Evolutionary conservation across 768 basidiomycete species (phyloP).

Genomic region (Naganishia kalamii): DNA sequence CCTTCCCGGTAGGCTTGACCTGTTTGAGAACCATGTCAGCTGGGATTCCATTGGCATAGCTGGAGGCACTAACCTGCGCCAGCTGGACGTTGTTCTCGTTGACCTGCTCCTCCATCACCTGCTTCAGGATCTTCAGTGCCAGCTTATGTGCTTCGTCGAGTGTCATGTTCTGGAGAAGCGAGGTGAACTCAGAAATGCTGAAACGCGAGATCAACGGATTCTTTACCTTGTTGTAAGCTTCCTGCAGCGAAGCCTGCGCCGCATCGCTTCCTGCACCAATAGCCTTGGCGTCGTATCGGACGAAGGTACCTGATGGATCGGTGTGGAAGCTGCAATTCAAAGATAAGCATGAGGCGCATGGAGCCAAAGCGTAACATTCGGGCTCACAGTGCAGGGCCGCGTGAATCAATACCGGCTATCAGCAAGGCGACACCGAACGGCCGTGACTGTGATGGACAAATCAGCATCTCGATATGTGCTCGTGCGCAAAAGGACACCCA

Average conservation of each 20-base stretch:
- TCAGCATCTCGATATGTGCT: neutral
- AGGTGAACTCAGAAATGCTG: neutral
- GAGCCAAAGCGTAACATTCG: neutral
- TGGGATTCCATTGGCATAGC: neutral
- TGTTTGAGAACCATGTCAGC: neutral
- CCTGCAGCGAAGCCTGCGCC: slow-evolving; percentile 92
- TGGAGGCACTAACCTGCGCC: slow-evolving; percentile 63
- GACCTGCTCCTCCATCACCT: slow-evolving; percentile 99
- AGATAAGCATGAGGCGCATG: neutral
- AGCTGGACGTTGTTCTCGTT: slow-evolving; percentile 98
- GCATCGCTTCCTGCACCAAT: slow-evolving; percentile 98
- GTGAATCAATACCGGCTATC: slow-evolving; percentile 94
- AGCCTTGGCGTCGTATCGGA: slow-evolving; percentile 94
- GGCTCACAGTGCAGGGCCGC: slow-evolving; percentile 87
- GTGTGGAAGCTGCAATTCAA: slow-evolving; percentile 70
- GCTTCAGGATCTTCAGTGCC: slow-evolving; percentile 83
- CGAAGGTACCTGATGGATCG: slow-evolving; percentile 95
- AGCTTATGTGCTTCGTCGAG: slow-evolving; percentile 79
- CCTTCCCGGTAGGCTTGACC: slow-evolving; percentile 12
- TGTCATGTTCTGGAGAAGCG: slow-evolving; percentile 68
- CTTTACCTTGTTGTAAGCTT: slow-evolving; percentile 95
- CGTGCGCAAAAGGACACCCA: slow-evolving; percentile 35
- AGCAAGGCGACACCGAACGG: slow-evolving; percentile 96
- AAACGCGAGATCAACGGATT: slow-evolving; percentile 23
- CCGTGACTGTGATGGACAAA: slow-evolving; percentile 66